phyloP scores from a whole-genome alignment of 495 filamentous ascomycete species.

The Penicillium cosmopolitanum region DNA sequence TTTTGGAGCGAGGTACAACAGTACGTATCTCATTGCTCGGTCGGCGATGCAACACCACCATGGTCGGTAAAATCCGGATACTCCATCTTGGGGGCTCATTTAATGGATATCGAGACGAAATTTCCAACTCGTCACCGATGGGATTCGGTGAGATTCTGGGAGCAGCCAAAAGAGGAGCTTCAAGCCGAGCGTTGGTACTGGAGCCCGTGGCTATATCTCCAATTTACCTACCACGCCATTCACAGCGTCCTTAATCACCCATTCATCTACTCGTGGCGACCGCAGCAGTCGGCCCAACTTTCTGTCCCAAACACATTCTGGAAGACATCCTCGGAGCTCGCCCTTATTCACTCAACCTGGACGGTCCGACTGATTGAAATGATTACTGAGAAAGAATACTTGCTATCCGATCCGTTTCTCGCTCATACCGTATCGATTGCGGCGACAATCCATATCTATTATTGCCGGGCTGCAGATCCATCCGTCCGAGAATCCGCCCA shows the following conservation, averaged over 20 bases:
- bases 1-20: conserved; percentile 46
- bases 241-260: conserved; percentile 49
- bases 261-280: conserved; percentile 49
- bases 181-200: conserved; percentile 42
- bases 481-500: conserved; percentile 43
- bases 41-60: conserved; percentile 41
- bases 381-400: conserved; percentile 44
- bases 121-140: conserved; percentile 45
- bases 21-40: conserved; percentile 43
- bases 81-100: conserved; percentile 42
- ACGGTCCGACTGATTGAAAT: conserved; percentile 48
- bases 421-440: conserved; percentile 44
- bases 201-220: conserved; percentile 48
- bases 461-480: conserved; percentile 45
- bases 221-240: conserved; percentile 49
- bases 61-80: conserved; percentile 49
- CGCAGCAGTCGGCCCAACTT: conserved; percentile 46
- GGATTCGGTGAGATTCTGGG: conserved; percentile 46
- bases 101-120: conserved; percentile 47
- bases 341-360: conserved; percentile 48
- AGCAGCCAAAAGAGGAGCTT: conserved; percentile 39
- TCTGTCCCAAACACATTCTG: conserved; percentile 50
- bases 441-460: conserved; percentile 47
- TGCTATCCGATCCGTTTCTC: conserved; percentile 46
- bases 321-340: conserved; percentile 46